Evolutionary conservation across 768 basidiomycete genomes (phyloP).

Genomic region (Leccinum pellstonianum): DNA sequence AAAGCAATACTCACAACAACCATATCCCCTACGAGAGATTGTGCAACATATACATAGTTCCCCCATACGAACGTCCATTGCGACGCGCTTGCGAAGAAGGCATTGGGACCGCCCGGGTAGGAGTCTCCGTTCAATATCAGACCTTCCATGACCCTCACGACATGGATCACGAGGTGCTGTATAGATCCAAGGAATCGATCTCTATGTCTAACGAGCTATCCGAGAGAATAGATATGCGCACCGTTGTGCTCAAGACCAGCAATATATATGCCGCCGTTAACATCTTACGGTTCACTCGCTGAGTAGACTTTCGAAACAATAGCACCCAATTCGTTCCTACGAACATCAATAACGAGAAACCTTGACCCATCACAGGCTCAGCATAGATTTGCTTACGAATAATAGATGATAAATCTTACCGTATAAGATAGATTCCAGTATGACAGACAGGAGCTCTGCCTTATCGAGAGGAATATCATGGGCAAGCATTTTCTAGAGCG

Average conservation of each 20-base stretch:
- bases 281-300: constrained; percentile 22
- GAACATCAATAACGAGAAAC: constrained; percentile 30
- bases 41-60: constrained; percentile 22
- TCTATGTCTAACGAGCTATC: not conserved
- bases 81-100: constrained; percentile 27
- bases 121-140: constrained; percentile 22
- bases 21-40: constrained; percentile 31
- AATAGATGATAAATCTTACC: constrained; percentile 7
- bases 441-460: not conserved
- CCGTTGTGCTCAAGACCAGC: constrained; percentile 31
- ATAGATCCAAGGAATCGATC: not conserved
- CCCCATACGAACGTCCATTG: constrained; percentile 32
- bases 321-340: constrained; percentile 29
- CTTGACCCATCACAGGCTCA: not conserved
- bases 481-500: not conserved
- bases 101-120: constrained; percentile 19
- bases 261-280: constrained; percentile 26
- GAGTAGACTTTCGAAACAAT: constrained; percentile 1
- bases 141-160: constrained; percentile 27
- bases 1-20: constrained; percentile 24
- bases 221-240: constrained; percentile 8
- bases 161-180: constrained; percentile 29
- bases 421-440: constrained; percentile 21
- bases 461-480: not conserved
- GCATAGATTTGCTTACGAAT: not conserved